Evolutionary conservation across 768 basidiomycete genomes (phyloP), one percentile per base, ranked within the genome.

Genomic region (Lactarius hengduanensis): DNA sequence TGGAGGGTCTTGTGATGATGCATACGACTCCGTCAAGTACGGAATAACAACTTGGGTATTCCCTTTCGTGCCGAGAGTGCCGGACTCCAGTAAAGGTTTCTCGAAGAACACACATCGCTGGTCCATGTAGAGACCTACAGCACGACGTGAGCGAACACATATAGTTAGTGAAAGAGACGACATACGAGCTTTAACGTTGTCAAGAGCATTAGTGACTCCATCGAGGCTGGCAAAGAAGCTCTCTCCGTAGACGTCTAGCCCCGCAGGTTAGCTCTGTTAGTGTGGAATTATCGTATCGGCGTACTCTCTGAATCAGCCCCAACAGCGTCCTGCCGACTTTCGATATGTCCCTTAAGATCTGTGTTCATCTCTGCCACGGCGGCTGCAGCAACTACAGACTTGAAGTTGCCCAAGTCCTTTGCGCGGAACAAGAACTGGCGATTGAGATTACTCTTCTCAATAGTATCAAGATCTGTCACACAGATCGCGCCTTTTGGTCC

Each of bases 401-500:
- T 99, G 83, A 98, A 98, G 75, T 94, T 91, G 61, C 97, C 96
- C 11, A 99, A 79, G 75, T 99, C 97, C 78, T 96, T 97, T 3
- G 95, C 78, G 56, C 97, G 86, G 85, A 99, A 99, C 71, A 99
- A 80, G 85, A 99, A 99, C 76, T 99, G 97, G 65, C 97, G 82
- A 77, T 99, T 99, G 63, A 99, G 78, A 77, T 99, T 99, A 72
- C 92, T 95, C 85, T 99, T 99, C 81, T 99, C 97, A 75, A 99
- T 99, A 36, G 96, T 98, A 77, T 99, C 97, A 72, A 99, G 78
- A 77, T 99, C 97, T 6, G 97, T 98, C 63, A 98, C 93, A 72
- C 96, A 88, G 64, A 99, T 92, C 60, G 83, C 78, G 11, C 92
- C 97, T 50, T 87, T 81, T 18, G 84, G 80, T 13, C 92, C 92